Evolutionary conservation across 2,329 filamentous ascomycete species (phyloP), one percentile per base, ranked within the genome.

Genomic region (Pseudocercospora macadamiae): DNA sequence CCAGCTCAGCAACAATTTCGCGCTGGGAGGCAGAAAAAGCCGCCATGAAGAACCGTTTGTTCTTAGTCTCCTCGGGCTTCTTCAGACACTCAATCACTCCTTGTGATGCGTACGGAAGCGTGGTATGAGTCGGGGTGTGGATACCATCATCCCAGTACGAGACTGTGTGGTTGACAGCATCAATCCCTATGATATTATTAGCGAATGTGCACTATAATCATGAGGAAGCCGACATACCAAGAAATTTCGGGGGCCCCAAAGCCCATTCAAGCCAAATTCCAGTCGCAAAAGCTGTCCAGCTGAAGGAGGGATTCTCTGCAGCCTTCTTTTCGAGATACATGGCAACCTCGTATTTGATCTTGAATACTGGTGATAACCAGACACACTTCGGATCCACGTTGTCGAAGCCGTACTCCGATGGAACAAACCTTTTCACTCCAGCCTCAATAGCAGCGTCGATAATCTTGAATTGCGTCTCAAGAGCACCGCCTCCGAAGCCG

Each of bases 1-100:
- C 85, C 65, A 86, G 88, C 69, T 88, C 86, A 18, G 79, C 78
- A 21, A 89, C 70, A 18, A 89, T 85, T 19, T 84, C 74, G 4
- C 82, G 79, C 0, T 86, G 83, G 0, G 83, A 88, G 6, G 82
- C 81, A 0, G 86, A 84, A 64, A 90, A 90, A 0, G 87, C 89
- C 66, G 89, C 86, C 1, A 90, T 83, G 59, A 84, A 87, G 14
- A 76, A 61, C 19, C 67, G 57, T 32, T 69, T 66, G 54, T 75
- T 74, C 26, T 54, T 65, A 1, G 72, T 75, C 55, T 72, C 56
- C 10, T 63, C 66, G 7, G 63, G 63, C 37, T 72, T 58, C 34
- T 67, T 57, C 32, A 76, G 60, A 19, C 70, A 63, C 3, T 67
- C 64, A 9, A 67, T 51, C 6, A 73, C 66, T 14, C 66, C 71